These are phyloP conservation scores for Dactylellina drechsleri DNA, from an alignment of 2,329 filamentous ascomycete genomes.

Conservation along the genomic window DNA sequence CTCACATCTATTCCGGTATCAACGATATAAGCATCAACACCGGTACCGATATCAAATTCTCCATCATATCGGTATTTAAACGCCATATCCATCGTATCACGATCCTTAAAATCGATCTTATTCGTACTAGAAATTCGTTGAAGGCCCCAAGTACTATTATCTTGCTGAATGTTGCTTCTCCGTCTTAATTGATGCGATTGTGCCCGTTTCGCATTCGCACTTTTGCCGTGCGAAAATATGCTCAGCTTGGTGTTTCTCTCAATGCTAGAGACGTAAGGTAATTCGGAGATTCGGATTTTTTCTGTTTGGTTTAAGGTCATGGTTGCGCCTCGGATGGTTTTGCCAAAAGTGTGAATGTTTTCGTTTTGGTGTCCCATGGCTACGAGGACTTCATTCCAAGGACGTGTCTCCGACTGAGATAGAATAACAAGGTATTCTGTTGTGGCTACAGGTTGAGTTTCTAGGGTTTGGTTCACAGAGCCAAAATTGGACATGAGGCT, in stretches of 20 bases:
- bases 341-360: background rate
- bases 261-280: constrained; percentile 24
- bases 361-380: background rate
- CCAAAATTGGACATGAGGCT: too few relatives aligned
- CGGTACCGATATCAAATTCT: constrained; percentile 59
- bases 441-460: background rate
- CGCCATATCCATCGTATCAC: constrained; percentile 30
- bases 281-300: constrained; percentile 2
- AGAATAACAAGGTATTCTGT: background rate
- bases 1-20: constrained; percentile 63
- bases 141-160: constrained; percentile 34
- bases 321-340: constrained; percentile 6
- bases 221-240: constrained; percentile 6
- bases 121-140: constrained; percentile 59
- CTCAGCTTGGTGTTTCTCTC: constrained; percentile 20
- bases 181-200: background rate
- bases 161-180: background rate
- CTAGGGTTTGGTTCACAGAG: background rate
- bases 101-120: constrained; percentile 57
- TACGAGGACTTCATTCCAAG: background rate
- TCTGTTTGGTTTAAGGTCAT: constrained; percentile 6
- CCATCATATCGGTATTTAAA: constrained; percentile 4
- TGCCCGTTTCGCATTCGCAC: background rate
- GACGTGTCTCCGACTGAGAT: background rate
- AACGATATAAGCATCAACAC: constrained; percentile 65